These are phyloP conservation scores for Tylopilus plumbeoviolaceoides DNA, from an alignment of 768 basidiomycete species.

Conservation along the genomic window DNA sequence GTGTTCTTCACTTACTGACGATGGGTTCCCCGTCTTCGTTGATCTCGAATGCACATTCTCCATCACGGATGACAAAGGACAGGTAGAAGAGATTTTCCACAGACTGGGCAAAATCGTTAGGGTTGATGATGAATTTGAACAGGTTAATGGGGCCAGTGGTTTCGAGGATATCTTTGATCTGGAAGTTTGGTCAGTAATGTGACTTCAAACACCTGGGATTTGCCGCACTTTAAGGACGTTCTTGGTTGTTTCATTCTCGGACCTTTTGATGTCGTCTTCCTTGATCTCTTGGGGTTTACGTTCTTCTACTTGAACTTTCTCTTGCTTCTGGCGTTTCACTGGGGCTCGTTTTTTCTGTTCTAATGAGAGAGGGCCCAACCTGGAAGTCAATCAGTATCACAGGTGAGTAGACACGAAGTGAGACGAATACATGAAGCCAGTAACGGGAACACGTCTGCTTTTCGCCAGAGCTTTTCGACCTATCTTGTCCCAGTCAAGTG, in stretches of 20 bases:
- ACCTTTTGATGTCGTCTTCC: conserved; percentile 78
- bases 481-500: conserved; percentile 80
- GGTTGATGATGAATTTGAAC: conserved; percentile 87
- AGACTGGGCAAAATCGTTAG: conserved; percentile 85
- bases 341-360: conserved; percentile 75
- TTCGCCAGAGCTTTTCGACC: conserved; percentile 81
- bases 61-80: conserved; percentile 88
- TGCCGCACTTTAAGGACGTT: conserved; percentile 68
- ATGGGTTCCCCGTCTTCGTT: conserved; percentile 65
- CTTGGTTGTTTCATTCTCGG: conserved; percentile 86
- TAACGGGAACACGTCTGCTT: conserved; percentile 71
- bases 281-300: conserved; percentile 74
- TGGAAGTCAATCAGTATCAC: conserved; percentile 33
- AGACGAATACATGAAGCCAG: conserved; percentile 80
- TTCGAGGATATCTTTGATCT: conserved; percentile 63
- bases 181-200: neutral
- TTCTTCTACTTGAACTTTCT: conserved; percentile 67
- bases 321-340: conserved; percentile 59
- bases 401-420: neutral
- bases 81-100: conserved; percentile 97
- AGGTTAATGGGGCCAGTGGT: conserved; percentile 60
- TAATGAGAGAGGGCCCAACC: conserved; percentile 87
- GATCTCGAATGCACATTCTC: conserved; percentile 70
- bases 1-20: conserved; percentile 53
- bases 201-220: neutral